These are phyloP conservation scores for Saccharomycopsis crataegensis DNA, from an alignment of 1,139 yeast genomes.

Conservation along the genomic window DNA sequence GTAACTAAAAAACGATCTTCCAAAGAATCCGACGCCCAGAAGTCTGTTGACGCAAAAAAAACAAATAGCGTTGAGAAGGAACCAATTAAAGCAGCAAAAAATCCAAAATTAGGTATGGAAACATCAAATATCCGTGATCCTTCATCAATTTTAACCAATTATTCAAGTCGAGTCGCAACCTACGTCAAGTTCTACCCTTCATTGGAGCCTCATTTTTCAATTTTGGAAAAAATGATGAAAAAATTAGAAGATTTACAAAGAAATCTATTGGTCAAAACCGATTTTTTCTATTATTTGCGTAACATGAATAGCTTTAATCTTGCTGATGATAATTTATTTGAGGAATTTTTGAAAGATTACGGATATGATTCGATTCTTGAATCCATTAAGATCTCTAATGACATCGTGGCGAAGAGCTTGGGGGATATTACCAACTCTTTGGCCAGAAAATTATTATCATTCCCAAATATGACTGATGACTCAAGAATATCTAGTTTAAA, in stretches of 20 bases:
- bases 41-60: no score
- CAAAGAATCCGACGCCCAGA: no score
- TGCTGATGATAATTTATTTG: background rate
- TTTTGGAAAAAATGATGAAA: background rate
- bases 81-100: background rate
- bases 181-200: background rate
- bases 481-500: background rate
- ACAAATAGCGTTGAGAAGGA: background rate
- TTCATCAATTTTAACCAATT: background rate
- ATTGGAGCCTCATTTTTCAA: background rate
- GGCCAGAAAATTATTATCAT: background rate
- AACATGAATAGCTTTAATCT: background rate
- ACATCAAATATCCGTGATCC: no score
- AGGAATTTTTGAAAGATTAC: background rate
- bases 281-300: background rate
- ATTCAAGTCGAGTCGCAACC: background rate
- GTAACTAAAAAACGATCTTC: no score
- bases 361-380: background rate
- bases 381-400: background rate
- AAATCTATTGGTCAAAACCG: background rate
- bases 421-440: background rate
- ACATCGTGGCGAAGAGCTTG: background rate
- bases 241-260: background rate
- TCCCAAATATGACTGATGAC: background rate
- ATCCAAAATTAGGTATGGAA: background rate